These are phyloP conservation scores for Aspergillus brunneoviolaceus DNA, from an alignment of 2,329 filamentous ascomycete species.

Conservation along the genomic window DNA sequence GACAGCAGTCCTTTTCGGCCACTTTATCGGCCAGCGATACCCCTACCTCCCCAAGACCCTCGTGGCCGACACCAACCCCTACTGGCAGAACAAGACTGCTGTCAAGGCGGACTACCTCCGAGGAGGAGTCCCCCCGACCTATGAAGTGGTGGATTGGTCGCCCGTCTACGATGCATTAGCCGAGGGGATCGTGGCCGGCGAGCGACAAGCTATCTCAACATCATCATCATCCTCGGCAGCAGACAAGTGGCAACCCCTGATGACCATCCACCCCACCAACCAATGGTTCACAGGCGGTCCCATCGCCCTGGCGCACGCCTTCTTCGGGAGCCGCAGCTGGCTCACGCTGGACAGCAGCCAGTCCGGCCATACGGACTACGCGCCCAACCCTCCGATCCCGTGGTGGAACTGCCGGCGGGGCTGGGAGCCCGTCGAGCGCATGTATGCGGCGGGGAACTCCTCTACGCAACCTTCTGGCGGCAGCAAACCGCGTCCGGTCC, in stretches of 20 bases:
- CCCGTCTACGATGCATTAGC: conserved; percentile 10
- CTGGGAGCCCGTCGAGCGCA: conserved; percentile 10
- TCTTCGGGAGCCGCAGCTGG: conserved; percentile 6
- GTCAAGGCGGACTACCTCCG: conserved; percentile 1
- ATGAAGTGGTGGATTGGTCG: background rate
- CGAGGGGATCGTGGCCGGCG: conserved; percentile 5
- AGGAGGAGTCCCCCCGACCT: background rate
- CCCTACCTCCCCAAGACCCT: conserved; percentile 10
- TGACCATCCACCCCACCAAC: conserved; percentile 10
- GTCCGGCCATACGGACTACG: conserved; percentile 8
- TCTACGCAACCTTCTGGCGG: no score
- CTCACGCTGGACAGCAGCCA: conserved; percentile 9
- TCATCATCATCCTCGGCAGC: no score
- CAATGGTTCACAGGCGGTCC: conserved; percentile 11
- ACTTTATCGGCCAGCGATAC: conserved; percentile 9
- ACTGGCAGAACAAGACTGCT: conserved; percentile 10
- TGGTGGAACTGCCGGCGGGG: conserved; percentile 13
- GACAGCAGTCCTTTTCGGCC: background rate
- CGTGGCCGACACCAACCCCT: conserved; percentile 8
- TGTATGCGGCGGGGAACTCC: conserved; percentile 3
- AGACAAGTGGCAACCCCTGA: background rate
- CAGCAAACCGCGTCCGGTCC: background rate
- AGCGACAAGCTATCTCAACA: background rate
- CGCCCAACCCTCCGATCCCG: conserved; percentile 11
- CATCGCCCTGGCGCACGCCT: background rate